Evolutionary conservation across 495 filamentous ascomycete genomes (phyloP).

Genomic region (Tuber microsphaerosporum): DNA sequence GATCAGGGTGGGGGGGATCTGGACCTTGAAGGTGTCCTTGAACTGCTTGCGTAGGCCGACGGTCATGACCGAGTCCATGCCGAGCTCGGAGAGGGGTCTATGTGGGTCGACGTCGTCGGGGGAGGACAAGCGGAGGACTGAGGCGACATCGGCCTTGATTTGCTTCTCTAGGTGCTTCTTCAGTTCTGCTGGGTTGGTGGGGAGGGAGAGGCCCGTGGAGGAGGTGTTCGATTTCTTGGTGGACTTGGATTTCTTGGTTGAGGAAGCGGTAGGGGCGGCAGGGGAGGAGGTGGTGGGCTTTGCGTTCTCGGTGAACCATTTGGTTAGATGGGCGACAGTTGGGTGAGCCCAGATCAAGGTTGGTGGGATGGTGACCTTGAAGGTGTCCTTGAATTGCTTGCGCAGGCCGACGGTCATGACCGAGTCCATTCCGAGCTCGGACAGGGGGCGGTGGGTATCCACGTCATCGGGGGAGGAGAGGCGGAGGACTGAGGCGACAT

Average conservation of each 20-base stretch:
- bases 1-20: slow-evolving; percentile 45
- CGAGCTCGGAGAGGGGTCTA: slow-evolving; percentile 44
- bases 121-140: neutral
- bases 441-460: slow-evolving; percentile 41
- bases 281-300: neutral
- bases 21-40: slow-evolving; percentile 43
- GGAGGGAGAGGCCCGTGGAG: neutral
- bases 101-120: slow-evolving; percentile 43
- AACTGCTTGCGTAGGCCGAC: slow-evolving; percentile 44
- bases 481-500: neutral
- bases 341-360: slow-evolving; percentile 46
- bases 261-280: neutral
- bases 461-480: slow-evolving; percentile 37
- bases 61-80: slow-evolving; percentile 48
- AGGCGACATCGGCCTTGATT: neutral
- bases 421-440: slow-evolving; percentile 46
- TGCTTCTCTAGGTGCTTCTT: slow-evolving; percentile 3
- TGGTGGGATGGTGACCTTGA: slow-evolving; percentile 45
- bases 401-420: slow-evolving; percentile 47
- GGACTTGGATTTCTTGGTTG: slow-evolving; percentile 3
- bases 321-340: slow-evolving; percentile 43
- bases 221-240: neutral
- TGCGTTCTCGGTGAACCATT: slow-evolving; percentile 39
- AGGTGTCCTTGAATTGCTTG: slow-evolving; percentile 42
- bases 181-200: neutral